A percentile compares a stretch with the other conserved stretches of the same genome.
Evolutionary conservation across 1,284 basidiomycete genomes (phyloP).

Genomic region (Chondrostereum purpureum): DNA sequence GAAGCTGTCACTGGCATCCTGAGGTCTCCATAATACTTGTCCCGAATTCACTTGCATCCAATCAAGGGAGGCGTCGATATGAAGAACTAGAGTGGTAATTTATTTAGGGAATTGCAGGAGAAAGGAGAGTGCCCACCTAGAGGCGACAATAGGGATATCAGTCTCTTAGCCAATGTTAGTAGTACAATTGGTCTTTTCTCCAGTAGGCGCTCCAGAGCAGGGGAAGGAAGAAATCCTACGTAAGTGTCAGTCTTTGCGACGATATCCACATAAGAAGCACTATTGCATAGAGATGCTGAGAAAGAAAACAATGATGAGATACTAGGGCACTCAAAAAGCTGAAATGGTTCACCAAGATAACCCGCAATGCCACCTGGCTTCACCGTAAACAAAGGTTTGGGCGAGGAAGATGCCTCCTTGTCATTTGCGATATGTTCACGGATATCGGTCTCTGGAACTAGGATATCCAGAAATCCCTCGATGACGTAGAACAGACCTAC

Average conservation of each 20-base stretch:
- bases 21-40: constrained; percentile 87
- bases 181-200: constrained; percentile 94
- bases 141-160: constrained; percentile 91
- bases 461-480: constrained; percentile 93
- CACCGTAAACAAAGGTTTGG: constrained; percentile 83
- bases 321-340: not conserved
- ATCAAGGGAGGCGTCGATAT: constrained; percentile 95
- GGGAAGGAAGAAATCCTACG: constrained; percentile 89
- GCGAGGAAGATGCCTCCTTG: constrained; percentile 16
- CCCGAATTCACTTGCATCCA: constrained; percentile 98
- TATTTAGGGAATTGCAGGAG: constrained; percentile 6
- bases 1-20: constrained; percentile 89
- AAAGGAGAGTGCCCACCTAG: constrained; percentile 46
- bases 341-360: constrained; percentile 68
- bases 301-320: constrained; percentile 5
- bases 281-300: constrained; percentile 82
- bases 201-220: constrained; percentile 83
- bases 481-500: constrained; percentile 95
- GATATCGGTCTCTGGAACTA: constrained; percentile 45
- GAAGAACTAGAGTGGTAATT: constrained; percentile 60
- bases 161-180: constrained; percentile 91
- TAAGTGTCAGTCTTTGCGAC: constrained; percentile 96
- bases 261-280: constrained; percentile 94
- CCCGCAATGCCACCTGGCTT: constrained; percentile 98
- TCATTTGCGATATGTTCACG: constrained; percentile 25